phyloP scores from a whole-genome alignment of 805 yeast genomes.

The Schizosaccharomyces octosporus region DNA sequence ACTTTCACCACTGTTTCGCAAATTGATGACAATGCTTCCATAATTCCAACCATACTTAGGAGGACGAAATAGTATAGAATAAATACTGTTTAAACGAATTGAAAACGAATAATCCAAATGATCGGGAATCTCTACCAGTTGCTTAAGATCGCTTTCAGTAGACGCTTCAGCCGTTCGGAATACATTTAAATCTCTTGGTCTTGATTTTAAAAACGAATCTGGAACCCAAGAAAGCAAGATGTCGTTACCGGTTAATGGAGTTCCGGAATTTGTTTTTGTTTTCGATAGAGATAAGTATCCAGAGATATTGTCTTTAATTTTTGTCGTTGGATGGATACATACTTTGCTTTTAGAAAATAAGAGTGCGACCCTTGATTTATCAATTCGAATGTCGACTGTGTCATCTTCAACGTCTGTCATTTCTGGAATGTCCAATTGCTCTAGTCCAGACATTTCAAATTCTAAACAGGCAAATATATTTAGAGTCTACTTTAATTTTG shows the following conservation, averaged over 20 bases:
- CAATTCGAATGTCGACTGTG: background rate
- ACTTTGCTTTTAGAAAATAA: slow-evolving; percentile 20
- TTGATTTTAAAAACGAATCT: background rate
- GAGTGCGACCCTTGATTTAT: background rate
- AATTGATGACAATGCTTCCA: slow-evolving; percentile 61
- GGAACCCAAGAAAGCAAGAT: slow-evolving; percentile 47
- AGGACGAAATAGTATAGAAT: slow-evolving; percentile 58
- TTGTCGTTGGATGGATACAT: slow-evolving; percentile 57
- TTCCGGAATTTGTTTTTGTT: slow-evolving; percentile 21
- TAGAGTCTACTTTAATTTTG: background rate
- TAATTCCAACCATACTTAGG: slow-evolving; percentile 80
- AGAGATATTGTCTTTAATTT: slow-evolving; percentile 41
- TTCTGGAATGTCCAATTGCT: background rate
- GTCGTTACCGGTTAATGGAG: slow-evolving; percentile 22
- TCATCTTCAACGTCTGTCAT: background rate
- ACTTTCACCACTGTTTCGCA: slow-evolving; percentile 32
- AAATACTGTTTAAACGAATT: slow-evolving; percentile 32
- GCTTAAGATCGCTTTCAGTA: slow-evolving; percentile 23
- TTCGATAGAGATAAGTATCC: slow-evolving; percentile 50
- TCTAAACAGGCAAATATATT: background rate
- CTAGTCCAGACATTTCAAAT: background rate
- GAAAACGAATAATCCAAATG: slow-evolving; percentile 33
- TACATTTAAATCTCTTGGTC: slow-evolving; percentile 10
- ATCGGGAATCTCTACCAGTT: slow-evolving; percentile 4
- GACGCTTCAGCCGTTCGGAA: slow-evolving; percentile 24